Evolutionary conservation across 2,329 filamentous ascomycete genomes (phyloP).

Genomic region (Calonectria honghensis): DNA sequence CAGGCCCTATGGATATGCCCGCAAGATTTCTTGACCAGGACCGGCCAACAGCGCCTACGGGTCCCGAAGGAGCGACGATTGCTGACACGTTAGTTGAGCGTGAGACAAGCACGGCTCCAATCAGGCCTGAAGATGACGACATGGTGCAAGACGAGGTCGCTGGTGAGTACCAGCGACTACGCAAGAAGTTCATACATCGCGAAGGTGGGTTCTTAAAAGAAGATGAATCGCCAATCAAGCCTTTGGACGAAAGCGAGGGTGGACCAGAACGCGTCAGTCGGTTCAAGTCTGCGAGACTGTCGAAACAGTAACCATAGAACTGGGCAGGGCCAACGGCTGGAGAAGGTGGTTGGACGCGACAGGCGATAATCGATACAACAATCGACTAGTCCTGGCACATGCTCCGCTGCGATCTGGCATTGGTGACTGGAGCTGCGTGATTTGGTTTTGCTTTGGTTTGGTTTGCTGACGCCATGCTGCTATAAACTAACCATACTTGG

Average conservation of each 20-base stretch:
- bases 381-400: slow-evolving; percentile 55
- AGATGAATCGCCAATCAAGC: slow-evolving; percentile 79
- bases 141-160: slow-evolving; percentile 86
- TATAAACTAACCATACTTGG: slow-evolving; percentile 29
- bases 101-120: slow-evolving; percentile 58
- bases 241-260: slow-evolving; percentile 80
- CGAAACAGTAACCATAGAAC: slow-evolving; percentile 64
- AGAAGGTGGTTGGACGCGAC: slow-evolving; percentile 36
- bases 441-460: slow-evolving; percentile 39
- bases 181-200: slow-evolving; percentile 88
- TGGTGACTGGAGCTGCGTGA: slow-evolving; percentile 35
- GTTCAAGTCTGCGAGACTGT: slow-evolving; percentile 82
- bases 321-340: slow-evolving; percentile 36
- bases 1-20: slow-evolving; percentile 68
- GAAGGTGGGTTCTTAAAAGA: slow-evolving; percentile 88
- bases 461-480: slow-evolving; percentile 3
- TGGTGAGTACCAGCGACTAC: slow-evolving; percentile 86
- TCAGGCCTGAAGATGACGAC: slow-evolving; percentile 76
- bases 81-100: slow-evolving; percentile 77
- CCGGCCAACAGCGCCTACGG: slow-evolving; percentile 64
- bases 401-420: slow-evolving; percentile 47
- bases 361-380: slow-evolving; percentile 53
- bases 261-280: slow-evolving; percentile 79
- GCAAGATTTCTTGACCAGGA: slow-evolving; percentile 62
- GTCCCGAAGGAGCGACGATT: slow-evolving; percentile 73